Conservation (phyloP, 495 filamentous ascomycete genomes). For the Amniculicola lignicola region DNA sequence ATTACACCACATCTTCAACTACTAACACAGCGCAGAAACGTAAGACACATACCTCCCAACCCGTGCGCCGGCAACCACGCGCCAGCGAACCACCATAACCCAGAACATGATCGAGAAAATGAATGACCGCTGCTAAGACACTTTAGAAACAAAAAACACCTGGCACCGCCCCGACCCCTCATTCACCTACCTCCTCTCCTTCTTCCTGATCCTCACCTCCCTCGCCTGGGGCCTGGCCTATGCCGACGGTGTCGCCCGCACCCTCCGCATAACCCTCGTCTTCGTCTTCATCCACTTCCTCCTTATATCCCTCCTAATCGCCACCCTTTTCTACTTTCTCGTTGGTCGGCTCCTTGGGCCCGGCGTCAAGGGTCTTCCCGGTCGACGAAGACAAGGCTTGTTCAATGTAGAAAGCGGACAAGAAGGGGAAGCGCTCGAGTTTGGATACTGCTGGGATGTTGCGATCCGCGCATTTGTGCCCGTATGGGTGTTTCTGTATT, state of each 20-base stretch:
- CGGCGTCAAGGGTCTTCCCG: conserved; percentile 47
- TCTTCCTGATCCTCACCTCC: conserved; percentile 70
- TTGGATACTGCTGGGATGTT: conserved; percentile 78
- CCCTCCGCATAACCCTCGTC: conserved; percentile 58
- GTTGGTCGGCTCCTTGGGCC: conserved; percentile 63
- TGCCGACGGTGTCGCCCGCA: conserved; percentile 53
- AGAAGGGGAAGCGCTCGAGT: conserved; percentile 60
- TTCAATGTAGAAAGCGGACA: conserved; percentile 52
- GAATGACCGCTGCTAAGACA: no score
- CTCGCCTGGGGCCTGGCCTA: conserved; percentile 73
- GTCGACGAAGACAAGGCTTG: conserved; percentile 54
- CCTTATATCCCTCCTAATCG: conserved; percentile 56
- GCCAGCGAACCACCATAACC: no score
- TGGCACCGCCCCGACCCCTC: conserved; percentile 75
- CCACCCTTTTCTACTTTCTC: conserved; percentile 62
- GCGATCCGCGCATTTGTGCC: conserved; percentile 73
- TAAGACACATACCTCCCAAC: no score
- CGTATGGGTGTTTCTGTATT: conserved; percentile 69
- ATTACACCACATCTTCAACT: neutral
- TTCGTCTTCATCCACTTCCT: conserved; percentile 71
- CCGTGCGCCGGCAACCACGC: no score
- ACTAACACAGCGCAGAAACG: conserved; percentile 55
- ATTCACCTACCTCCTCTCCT: conserved; percentile 72
- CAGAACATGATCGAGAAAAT: no score
- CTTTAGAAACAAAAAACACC: conserved; percentile 69